Conservation (phyloP, 495 filamentous ascomycete species). For the Sphaerosporella brunnea region DNA sequence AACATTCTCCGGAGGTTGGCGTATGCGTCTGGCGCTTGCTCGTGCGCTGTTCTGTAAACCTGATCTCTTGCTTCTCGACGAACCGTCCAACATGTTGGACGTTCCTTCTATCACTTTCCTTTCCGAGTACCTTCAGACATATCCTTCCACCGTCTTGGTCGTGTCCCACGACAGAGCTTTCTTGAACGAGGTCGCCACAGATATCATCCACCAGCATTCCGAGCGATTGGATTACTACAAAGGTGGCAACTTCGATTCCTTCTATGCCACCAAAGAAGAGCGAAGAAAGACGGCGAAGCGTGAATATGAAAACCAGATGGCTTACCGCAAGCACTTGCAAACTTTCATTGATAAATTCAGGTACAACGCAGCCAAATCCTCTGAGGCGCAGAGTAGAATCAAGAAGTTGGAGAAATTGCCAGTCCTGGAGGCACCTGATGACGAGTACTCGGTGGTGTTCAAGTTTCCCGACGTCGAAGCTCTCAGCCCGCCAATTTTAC, state of each 20-base stretch:
- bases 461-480: conserved; percentile 97
- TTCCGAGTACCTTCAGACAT: conserved; percentile 83
- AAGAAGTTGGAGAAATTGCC: conserved; percentile 98
- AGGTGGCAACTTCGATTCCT: conserved; percentile 91
- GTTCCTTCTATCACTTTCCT: conserved; percentile 99
- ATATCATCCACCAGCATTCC: conserved; percentile 98
- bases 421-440: conserved; percentile 72
- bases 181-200: conserved; percentile 97
- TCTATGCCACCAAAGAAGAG: conserved; percentile 96
- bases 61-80: conserved; percentile 87
- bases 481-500: conserved; percentile 88
- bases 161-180: conserved; percentile 98
- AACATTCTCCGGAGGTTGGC: conserved; percentile 98
- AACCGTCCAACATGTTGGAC: conserved; percentile 99
- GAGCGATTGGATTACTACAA: conserved; percentile 97
- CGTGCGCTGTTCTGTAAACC: conserved; percentile 97
- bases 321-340: conserved; percentile 67
- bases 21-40: conserved; percentile 91
- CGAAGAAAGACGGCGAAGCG: conserved; percentile 88
- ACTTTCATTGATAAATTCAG: conserved; percentile 99
- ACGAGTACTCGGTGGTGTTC: conserved; percentile 93
- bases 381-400: conserved; percentile 92
- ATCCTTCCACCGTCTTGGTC: conserved; percentile 88
- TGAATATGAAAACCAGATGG: conserved; percentile 99
- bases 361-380: conserved; percentile 98